Conservation (phyloP, 148 eudicot genomes). For the Silene conica region DNA sequence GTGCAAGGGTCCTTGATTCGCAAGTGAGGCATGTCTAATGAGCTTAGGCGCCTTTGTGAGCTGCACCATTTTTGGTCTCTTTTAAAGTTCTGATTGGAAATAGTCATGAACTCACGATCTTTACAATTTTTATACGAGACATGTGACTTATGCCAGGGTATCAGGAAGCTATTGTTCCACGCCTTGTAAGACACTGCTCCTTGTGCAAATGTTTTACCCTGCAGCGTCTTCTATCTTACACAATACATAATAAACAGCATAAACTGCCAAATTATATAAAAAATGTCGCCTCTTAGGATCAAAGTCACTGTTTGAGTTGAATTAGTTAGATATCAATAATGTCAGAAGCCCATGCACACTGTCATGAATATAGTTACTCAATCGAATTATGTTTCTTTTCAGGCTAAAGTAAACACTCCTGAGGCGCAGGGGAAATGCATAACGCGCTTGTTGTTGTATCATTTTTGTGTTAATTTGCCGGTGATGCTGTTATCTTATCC, state of each 20-base stretch:
- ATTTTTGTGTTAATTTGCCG: slow-evolving; percentile 85
- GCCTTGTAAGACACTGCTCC: no score
- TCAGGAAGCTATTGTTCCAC: no score
- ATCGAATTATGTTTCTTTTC: slow-evolving; percentile 26
- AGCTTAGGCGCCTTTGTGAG: not conserved
- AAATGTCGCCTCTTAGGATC: not conserved
- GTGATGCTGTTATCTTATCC: slow-evolving; percentile 90
- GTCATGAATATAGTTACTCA: not conserved
- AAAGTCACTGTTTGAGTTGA: not conserved
- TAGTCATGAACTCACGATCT: no score
- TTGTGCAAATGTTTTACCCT: not conserved
- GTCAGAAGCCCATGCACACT: not conserved
- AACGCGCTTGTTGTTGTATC: slow-evolving; percentile 67
- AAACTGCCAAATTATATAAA: not conserved
- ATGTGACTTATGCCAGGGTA: not conserved
- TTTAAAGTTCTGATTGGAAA: not conserved
- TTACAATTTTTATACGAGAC: not conserved
- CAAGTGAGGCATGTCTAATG: not conserved
- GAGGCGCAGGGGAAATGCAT: slow-evolving; percentile 91
- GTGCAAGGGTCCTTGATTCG: not conserved
- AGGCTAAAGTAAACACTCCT: slow-evolving; percentile 73
- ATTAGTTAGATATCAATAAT: not conserved
- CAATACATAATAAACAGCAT: not conserved
- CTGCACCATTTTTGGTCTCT: not conserved
- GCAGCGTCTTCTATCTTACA: not conserved